Evolutionary conservation across 2,329 filamentous ascomycete genomes (phyloP).

Genomic region (Byssochlamys sp.): DNA sequence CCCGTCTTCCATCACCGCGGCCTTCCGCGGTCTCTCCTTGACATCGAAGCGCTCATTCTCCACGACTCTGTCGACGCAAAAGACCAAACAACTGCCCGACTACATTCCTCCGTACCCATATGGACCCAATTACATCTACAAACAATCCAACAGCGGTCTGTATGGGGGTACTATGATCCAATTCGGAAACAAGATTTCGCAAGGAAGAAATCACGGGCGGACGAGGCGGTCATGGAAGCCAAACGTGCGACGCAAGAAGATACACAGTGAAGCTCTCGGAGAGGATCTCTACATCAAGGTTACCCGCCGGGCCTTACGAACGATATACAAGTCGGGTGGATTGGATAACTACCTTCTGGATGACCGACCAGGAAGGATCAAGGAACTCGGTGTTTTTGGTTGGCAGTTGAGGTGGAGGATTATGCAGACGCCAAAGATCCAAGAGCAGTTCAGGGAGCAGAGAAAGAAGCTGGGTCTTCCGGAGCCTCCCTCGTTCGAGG

Average conservation of each 20-base stretch:
- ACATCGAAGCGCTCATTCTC: constrained; percentile 30
- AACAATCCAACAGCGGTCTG: constrained; percentile 39
- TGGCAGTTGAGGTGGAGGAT: constrained; percentile 85
- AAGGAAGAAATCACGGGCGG: constrained; percentile 40
- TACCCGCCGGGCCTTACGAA: constrained; percentile 37
- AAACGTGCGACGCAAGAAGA: constrained; percentile 39
- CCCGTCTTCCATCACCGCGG: constrained; percentile 26
- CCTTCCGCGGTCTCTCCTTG: constrained; percentile 32
- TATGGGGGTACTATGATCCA: constrained; percentile 38
- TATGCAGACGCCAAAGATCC: constrained; percentile 65
- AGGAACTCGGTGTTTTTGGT: constrained; percentile 77
- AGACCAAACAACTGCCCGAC: constrained; percentile 23
- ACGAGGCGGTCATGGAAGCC: constrained; percentile 41
- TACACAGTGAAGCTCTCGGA: constrained; percentile 36
- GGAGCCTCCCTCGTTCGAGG: constrained; percentile 35
- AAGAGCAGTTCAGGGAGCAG: constrained; percentile 56
- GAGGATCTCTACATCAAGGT: constrained; percentile 38
- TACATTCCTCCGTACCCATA: constrained; percentile 40
- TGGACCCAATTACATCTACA: constrained; percentile 34
- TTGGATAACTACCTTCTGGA: constrained; percentile 86
- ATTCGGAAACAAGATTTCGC: constrained; percentile 43
- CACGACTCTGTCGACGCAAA: constrained; percentile 24
- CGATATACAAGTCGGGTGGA: constrained; percentile 74
- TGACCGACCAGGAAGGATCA: constrained; percentile 64
- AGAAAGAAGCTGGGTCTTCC: constrained; percentile 57